Conservation (phyloP, 2,329 filamentous ascomycete genomes). For the Bipolaris cookei region DNA sequence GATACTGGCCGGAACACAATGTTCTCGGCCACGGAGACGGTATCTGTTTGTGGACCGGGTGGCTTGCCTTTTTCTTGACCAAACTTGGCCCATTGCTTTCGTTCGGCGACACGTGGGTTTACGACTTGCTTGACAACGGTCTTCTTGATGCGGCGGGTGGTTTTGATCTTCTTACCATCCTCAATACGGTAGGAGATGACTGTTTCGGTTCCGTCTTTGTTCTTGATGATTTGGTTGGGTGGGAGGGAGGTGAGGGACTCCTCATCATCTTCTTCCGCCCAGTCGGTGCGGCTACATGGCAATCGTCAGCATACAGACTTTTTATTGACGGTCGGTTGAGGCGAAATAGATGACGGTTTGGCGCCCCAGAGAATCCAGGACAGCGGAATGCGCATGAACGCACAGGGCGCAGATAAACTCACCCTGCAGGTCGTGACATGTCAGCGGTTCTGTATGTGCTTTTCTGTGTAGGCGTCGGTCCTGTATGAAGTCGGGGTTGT, state of each 20-base stretch:
- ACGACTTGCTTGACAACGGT: slow-evolving; percentile 91
- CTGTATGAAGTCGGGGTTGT: slow-evolving; percentile 8
- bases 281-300: slow-evolving; percentile 69
- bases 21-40: slow-evolving; percentile 94
- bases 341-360: not conserved
- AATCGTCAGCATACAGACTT: slow-evolving; percentile 15
- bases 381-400: not conserved
- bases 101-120: slow-evolving; percentile 95
- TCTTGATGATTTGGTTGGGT: slow-evolving; percentile 87
- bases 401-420: slow-evolving; percentile 12
- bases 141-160: slow-evolving; percentile 91
- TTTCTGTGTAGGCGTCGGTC: not conserved
- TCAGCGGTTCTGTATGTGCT: slow-evolving; percentile 25
- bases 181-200: slow-evolving; percentile 89
- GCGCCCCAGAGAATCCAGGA: not conserved
- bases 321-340: not conserved
- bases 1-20: slow-evolving; percentile 93
- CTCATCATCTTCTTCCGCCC: slow-evolving; percentile 88
- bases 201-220: slow-evolving; percentile 98
- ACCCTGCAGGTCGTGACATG: slow-evolving; percentile 52
- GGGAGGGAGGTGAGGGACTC: slow-evolving; percentile 74
- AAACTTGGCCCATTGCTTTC: slow-evolving; percentile 92
- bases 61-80: slow-evolving; percentile 86
- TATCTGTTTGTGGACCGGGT: slow-evolving; percentile 82
- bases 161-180: slow-evolving; percentile 94